Evolutionary conservation across 495 filamentous ascomycete genomes (phyloP), one percentile per base, ranked within the genome.

Genomic region (Penicillium pancosmium): DNA sequence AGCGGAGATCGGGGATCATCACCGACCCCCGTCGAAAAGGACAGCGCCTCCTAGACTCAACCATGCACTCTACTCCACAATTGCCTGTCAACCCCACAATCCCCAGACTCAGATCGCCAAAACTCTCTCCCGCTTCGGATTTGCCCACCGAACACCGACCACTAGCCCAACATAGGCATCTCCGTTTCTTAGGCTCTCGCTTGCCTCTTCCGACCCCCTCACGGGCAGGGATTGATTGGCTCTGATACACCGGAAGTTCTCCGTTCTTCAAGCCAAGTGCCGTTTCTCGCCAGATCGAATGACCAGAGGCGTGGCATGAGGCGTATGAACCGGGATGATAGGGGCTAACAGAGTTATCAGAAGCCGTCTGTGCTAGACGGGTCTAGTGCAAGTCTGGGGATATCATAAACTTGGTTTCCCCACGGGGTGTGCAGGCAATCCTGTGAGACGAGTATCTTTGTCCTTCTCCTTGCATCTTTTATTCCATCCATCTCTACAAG

Each of bases 1-100:
- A 40, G 66, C 72, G 73, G 72, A 59, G 38, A 66, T 73, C 72
- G 72, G 73, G 49, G 46, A 41, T 50, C 50, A 73, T 68, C 52
- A 35, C 73, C 72, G 72, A 74, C 19, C 23, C 46, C 33, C 46
- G 21, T 44, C 55, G 46, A 48, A 5, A 13, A 27, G 9, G 11
- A 7, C 46, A 9, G 5, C 13, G 5, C 15, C 46, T 21, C 46
- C 21, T 19, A 15, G 46, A 48, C 46, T 27, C 43, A 4, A 46
- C 43, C 43, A 12, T 27, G 4, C 21, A 38, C 23, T 48, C 10
- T 3, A 25, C 46, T 48, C 46, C 44, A 11, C 9, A 7, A 11
- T 25, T 15, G 9, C 19, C 10, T 27, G 23, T 27, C 46, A 23
- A 48, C 46, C 46, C 46, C 46, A 3, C 38, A 23, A 40, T 31